Percentiles rank a stretch among this genome's conserved stretches.
phyloP scores from a whole-genome alignment of 306 rosid species.

The Abrus precatorius region DNA sequence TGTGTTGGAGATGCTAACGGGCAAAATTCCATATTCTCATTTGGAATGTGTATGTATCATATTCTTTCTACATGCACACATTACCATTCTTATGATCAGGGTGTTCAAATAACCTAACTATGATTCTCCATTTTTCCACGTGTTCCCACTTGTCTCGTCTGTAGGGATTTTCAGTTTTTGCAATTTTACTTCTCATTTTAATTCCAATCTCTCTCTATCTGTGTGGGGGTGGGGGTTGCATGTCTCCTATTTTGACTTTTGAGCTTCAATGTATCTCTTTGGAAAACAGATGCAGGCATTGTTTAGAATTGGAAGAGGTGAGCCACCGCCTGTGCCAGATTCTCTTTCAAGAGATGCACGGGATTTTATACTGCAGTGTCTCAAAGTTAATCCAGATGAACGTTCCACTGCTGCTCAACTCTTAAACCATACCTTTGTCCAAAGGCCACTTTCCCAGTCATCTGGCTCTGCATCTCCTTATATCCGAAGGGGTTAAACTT shows the following conservation, averaged over 20 bases:
- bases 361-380: slow-evolving; percentile 75
- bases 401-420: slow-evolving; percentile 82
- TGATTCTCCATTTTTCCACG: slow-evolving; percentile 24
- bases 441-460: slow-evolving; percentile 57
- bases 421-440: slow-evolving; percentile 77
- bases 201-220: background rate
- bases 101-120: slow-evolving; percentile 18
- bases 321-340: slow-evolving; percentile 72
- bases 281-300: slow-evolving; percentile 81
- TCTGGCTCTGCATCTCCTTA: slow-evolving; percentile 82
- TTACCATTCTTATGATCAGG: slow-evolving; percentile 11
- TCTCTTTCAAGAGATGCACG: slow-evolving; percentile 78
- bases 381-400: slow-evolving; percentile 67
- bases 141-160: slow-evolving; percentile 15
- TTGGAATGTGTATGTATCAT: slow-evolving; percentile 71
- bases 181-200: slow-evolving; percentile 22
- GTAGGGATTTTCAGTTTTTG: background rate
- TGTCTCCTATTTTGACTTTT: slow-evolving; percentile 38
- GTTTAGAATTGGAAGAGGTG: slow-evolving; percentile 86
- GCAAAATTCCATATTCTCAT: slow-evolving; percentile 72
- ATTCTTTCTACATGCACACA: slow-evolving; percentile 11
- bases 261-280: slow-evolving; percentile 40
- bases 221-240: slow-evolving; percentile 7
- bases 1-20: slow-evolving; percentile 90
- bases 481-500: slow-evolving; percentile 53